Conservation (phyloP, 2,329 filamentous ascomycete species). For the Exophiala alcalophila region DNA sequence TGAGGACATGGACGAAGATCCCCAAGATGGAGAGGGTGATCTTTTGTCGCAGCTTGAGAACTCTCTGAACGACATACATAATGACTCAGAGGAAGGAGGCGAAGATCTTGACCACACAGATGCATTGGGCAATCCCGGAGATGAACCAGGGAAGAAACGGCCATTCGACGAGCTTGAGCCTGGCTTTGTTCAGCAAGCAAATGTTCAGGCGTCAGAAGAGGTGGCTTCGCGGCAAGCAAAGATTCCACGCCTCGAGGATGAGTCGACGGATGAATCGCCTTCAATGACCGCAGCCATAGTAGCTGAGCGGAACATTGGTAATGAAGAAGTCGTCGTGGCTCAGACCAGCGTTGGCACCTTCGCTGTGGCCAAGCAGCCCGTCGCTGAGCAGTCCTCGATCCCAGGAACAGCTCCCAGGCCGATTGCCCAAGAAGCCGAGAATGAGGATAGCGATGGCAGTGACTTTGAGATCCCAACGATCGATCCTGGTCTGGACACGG, state of each 20-base stretch:
- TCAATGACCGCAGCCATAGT: too few relatives aligned
- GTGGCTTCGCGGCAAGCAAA: slow-evolving; percentile 4
- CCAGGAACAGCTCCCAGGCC: background rate
- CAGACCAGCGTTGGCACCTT: too few relatives aligned
- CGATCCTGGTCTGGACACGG: slow-evolving; percentile 47
- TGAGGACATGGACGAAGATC: slow-evolving; percentile 3
- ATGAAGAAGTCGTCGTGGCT: too few relatives aligned
- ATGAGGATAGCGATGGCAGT: slow-evolving; percentile 38
- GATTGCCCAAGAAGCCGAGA: background rate
- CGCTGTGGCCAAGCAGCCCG: too few relatives aligned
- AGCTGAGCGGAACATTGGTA: too few relatives aligned
- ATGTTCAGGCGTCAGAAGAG: background rate
- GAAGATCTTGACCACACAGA: too few relatives aligned
- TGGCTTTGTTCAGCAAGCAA: background rate
- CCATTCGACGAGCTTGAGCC: slow-evolving; percentile 1
- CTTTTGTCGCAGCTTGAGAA: slow-evolving; percentile 48
- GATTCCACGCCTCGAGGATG: slow-evolving; percentile 8
- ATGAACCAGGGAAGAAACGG: slow-evolving; percentile 11
- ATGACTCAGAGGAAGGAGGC: slow-evolving; percentile 42
- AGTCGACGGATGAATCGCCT: background rate
- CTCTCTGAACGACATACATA: slow-evolving; percentile 44
- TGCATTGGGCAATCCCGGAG: too few relatives aligned
- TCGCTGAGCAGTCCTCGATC: background rate
- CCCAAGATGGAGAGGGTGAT: slow-evolving; percentile 4
- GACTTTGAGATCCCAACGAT: slow-evolving; percentile 51